These are phyloP conservation scores for Agaricus sinodeliciosus DNA, from an alignment of 768 basidiomycete species.

Conservation along the genomic window DNA sequence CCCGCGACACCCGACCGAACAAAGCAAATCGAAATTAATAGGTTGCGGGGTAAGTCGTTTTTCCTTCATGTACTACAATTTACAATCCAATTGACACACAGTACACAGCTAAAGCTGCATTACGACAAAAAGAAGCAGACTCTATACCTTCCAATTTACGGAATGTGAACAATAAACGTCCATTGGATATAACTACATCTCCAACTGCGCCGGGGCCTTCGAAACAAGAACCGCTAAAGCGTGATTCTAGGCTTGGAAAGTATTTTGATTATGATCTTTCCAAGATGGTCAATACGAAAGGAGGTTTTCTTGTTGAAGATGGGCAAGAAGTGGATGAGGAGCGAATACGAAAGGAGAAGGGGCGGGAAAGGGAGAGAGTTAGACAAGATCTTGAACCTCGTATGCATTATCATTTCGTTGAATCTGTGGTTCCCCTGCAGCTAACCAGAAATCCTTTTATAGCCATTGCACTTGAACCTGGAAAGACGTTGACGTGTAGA, in stretches of 20 bases:
- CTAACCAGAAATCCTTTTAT: conserved; percentile 5
- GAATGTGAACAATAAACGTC: conserved; percentile 75
- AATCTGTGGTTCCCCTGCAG: background rate
- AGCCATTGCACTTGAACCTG: conserved; percentile 77
- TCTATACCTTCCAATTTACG: conserved; percentile 34
- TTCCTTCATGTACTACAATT: background rate
- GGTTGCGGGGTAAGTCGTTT: conserved; percentile 53
- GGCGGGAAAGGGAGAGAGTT: conserved; percentile 72
- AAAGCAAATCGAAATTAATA: conserved; percentile 70
- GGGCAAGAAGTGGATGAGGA: conserved; percentile 78
- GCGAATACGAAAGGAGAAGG: conserved; percentile 67
- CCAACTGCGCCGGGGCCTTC: conserved; percentile 48
- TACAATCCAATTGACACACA: background rate
- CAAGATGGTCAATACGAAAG: conserved; percentile 95
- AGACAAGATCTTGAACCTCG: conserved; percentile 72
- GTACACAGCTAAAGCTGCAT: conserved; percentile 62
- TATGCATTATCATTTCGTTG: conserved; percentile 25
- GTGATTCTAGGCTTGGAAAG: conserved; percentile 75
- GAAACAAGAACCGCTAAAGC: conserved; percentile 44
- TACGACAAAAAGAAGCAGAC: conserved; percentile 58
- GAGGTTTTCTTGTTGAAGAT: conserved; percentile 91
- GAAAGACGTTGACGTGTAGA: conserved; percentile 72
- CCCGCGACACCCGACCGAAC: conserved; percentile 60
- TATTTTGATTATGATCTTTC: conserved; percentile 97
- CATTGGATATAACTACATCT: conserved; percentile 55